These are phyloP conservation scores for Stachybotrys chartarum DNA, from an alignment of 2,329 filamentous ascomycete genomes.

Conservation along the genomic window DNA sequence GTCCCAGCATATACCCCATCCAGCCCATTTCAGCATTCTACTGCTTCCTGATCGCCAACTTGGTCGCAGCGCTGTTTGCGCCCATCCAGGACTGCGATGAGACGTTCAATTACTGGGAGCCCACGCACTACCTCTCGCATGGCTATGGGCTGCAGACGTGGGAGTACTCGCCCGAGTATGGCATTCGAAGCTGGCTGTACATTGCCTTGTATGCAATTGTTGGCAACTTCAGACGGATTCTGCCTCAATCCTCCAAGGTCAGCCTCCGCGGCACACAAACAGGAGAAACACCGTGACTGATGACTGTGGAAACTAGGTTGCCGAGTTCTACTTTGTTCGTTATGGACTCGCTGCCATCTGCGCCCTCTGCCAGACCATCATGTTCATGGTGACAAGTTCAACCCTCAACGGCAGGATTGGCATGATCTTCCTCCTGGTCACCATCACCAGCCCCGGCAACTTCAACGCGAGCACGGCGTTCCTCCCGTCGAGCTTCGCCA, in stretches of 20 bases:
- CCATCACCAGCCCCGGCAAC: slow-evolving; percentile 78
- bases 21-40: slow-evolving; percentile 74
- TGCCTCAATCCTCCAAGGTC: slow-evolving; percentile 55
- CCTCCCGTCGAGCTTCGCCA: slow-evolving; percentile 90
- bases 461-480: slow-evolving; percentile 86
- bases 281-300: slow-evolving; percentile 1
- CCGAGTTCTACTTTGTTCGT: slow-evolving; percentile 85
- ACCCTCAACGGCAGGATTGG: slow-evolving; percentile 78
- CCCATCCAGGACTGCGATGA: slow-evolving; percentile 98
- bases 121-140: slow-evolving; percentile 87
- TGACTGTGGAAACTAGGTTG: slow-evolving; percentile 30
- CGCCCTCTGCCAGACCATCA: slow-evolving; percentile 71
- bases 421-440: slow-evolving; percentile 72
- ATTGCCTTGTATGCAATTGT: slow-evolving; percentile 69
- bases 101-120: slow-evolving; percentile 99
- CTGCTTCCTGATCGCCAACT: slow-evolving; percentile 65
- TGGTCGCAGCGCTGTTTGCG: slow-evolving; percentile 71
- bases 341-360: slow-evolving; percentile 67
- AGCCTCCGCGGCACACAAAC: not conserved
- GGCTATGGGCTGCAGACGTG: slow-evolving; percentile 93
- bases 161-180: slow-evolving; percentile 95
- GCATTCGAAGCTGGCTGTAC: slow-evolving; percentile 94
- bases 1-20: slow-evolving; percentile 53
- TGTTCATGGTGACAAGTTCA: slow-evolving; percentile 71
- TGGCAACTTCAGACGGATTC: slow-evolving; percentile 58